phyloP scores from a whole-genome alignment of 257 asterid genomes.

The Solanum dulcamara region DNA sequence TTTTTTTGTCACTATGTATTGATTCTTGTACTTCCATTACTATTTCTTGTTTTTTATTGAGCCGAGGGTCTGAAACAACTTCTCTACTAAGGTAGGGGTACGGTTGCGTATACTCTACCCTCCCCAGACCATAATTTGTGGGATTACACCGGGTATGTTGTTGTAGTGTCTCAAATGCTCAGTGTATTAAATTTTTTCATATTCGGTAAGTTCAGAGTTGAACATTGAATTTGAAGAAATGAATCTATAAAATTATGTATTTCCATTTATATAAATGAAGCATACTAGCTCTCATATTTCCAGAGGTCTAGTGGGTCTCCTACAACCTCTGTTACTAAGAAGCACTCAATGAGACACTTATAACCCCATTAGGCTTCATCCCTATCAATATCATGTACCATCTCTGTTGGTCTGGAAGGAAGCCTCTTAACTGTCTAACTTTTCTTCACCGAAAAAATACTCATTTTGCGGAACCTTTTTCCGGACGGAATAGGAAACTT shows the following conservation, averaged over 20 bases:
- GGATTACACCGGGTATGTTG: not conserved
- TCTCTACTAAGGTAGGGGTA: not conserved
- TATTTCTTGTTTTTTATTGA: not conserved
- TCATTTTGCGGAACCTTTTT: not conserved
- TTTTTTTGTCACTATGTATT: not conserved
- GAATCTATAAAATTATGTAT: not conserved
- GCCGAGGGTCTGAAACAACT: not conserved
- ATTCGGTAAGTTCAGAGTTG: not conserved
- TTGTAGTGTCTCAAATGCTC: not conserved
- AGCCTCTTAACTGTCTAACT: not conserved
- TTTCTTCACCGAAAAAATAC: not conserved
- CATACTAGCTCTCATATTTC: not conserved
- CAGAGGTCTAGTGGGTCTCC: not conserved
- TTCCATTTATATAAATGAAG: not conserved
- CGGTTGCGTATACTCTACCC: not conserved
- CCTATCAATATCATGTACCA: not conserved
- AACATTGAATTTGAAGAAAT: not conserved
- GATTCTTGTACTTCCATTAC: not conserved
- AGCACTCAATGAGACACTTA: not conserved
- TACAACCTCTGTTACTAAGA: not conserved
- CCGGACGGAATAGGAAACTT: not conserved
- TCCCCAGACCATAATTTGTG: not conserved
- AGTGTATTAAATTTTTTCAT: not conserved
- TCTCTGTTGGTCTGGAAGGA: not conserved
- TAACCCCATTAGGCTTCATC: not conserved